A percentile compares a stretch with the other conserved stretches of the same genome.
Conservation (phyloP, 2,329 filamentous ascomycete species). For the Sphaerulina musiva region DNA sequence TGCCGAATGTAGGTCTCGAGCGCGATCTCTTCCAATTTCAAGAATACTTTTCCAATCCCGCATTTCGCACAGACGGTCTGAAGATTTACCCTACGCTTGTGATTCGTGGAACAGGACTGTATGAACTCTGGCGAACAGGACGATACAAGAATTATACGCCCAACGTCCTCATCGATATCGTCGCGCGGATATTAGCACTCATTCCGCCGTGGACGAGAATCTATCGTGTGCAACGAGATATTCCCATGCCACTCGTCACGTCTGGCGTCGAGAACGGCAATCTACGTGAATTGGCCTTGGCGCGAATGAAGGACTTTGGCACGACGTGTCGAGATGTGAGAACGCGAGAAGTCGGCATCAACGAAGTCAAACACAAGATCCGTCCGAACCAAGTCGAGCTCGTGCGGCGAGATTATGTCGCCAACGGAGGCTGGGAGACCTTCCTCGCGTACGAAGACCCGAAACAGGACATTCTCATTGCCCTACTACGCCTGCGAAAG, state of each 20-base stretch:
- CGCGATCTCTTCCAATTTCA: slow-evolving; percentile 93
- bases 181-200: slow-evolving; percentile 89
- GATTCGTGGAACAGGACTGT: slow-evolving; percentile 90
- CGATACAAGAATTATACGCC: slow-evolving; percentile 98
- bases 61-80: slow-evolving; percentile 89
- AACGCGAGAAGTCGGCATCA: slow-evolving; percentile 93
- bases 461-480: slow-evolving; percentile 96
- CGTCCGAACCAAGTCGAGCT: slow-evolving; percentile 93
- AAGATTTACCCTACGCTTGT: slow-evolving; percentile 98
- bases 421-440: slow-evolving; percentile 97
- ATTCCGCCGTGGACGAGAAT: slow-evolving; percentile 97
- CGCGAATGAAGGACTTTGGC: slow-evolving; percentile 98
- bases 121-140: slow-evolving; percentile 95
- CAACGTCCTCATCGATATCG: slow-evolving; percentile 89
- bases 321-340: slow-evolving; percentile 94
- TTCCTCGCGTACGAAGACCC: slow-evolving; percentile 97
- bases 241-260: slow-evolving; percentile 99
- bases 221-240: slow-evolving; percentile 96
- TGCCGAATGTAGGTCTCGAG: slow-evolving; percentile 98
- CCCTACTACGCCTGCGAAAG: slow-evolving; percentile 78
- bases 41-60: slow-evolving; percentile 96
- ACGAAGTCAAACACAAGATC: slow-evolving; percentile 99
- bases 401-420: slow-evolving; percentile 84
- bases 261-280: slow-evolving; percentile 98
- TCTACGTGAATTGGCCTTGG: slow-evolving; percentile 81